Evolutionary conservation across 2,329 filamentous ascomycete species (phyloP).

Genomic region (Diplodia intermedia): DNA sequence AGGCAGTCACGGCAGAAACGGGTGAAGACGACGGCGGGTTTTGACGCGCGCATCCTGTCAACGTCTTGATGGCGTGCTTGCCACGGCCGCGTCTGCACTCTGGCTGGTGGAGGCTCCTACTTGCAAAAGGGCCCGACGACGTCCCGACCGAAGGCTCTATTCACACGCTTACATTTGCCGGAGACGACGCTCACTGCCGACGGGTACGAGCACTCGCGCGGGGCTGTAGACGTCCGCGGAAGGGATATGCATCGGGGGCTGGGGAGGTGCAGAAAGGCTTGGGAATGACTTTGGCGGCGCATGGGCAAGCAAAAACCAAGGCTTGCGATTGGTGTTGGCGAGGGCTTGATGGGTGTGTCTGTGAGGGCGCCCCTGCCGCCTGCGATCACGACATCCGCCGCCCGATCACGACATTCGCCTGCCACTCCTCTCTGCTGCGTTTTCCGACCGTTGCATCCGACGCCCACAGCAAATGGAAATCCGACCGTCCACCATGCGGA

Average conservation of each 20-base stretch:
- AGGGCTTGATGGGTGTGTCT: slow-evolving; percentile 6
- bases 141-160: background rate
- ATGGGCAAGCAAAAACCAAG: slow-evolving; percentile 4
- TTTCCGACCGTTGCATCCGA: slow-evolving; percentile 9
- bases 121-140: background rate
- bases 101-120: slow-evolving; percentile 17
- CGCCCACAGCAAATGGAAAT: background rate
- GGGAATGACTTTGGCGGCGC: slow-evolving; percentile 16
- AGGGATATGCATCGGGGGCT: background rate
- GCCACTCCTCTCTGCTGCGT: background rate
- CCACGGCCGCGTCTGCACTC: slow-evolving; percentile 23
- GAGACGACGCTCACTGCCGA: background rate
- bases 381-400: slow-evolving; percentile 31
- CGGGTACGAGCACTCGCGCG: background rate
- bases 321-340: slow-evolving; percentile 27
- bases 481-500: background rate
- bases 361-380: slow-evolving; percentile 18
- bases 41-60: slow-evolving; percentile 12
- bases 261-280: background rate
- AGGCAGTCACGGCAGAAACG: background rate
- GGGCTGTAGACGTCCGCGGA: slow-evolving; percentile 1
- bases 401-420: slow-evolving; percentile 16
- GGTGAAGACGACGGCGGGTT: background rate
- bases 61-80: slow-evolving; percentile 30
- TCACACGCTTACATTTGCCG: background rate